Percentiles rank a stretch among this genome's conserved stretches.
phyloP scores from a whole-genome alignment of 2,329 filamentous ascomycete species.

The Aspergillus sp. region DNA sequence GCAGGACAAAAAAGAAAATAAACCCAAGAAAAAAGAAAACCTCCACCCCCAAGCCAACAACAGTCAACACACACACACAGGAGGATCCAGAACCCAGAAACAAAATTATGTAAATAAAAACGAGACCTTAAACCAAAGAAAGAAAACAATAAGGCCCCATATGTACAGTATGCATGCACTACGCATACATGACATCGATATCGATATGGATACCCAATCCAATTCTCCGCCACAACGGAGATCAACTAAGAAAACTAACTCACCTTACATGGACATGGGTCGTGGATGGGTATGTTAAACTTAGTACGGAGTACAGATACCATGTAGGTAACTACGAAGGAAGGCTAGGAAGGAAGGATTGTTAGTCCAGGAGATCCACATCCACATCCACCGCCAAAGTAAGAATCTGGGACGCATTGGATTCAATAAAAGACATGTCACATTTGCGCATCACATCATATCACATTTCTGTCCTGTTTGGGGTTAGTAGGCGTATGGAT shows the following conservation, averaged over 20 bases:
- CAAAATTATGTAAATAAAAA: too few relatives aligned
- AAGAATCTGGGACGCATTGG: not conserved
- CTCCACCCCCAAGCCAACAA: not conserved
- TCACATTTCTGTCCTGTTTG: not conserved
- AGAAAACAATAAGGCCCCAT: not conserved
- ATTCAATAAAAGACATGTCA: conserved; percentile 19
- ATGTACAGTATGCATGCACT: not conserved
- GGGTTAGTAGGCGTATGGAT: too few relatives aligned
- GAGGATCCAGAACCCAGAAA: not conserved
- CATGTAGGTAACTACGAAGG: too few relatives aligned
- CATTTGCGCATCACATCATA: conserved; percentile 11
- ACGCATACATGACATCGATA: not conserved
- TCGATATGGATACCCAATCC: not conserved
- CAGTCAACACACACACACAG: not conserved
- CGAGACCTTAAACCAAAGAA: too few relatives aligned
- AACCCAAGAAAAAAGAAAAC: not conserved
- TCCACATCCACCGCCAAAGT: not conserved
- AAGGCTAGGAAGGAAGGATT: too few relatives aligned
- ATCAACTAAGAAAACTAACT: not conserved
- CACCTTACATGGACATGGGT: not conserved
- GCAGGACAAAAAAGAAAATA: too few relatives aligned
- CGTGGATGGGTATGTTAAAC: too few relatives aligned
- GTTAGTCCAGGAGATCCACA: not conserved
- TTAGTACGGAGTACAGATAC: too few relatives aligned
- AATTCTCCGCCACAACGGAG: conserved; percentile 4